Evolutionary conservation across 257 asterid species (phyloP).

Genomic region (Solanum microdontum): DNA sequence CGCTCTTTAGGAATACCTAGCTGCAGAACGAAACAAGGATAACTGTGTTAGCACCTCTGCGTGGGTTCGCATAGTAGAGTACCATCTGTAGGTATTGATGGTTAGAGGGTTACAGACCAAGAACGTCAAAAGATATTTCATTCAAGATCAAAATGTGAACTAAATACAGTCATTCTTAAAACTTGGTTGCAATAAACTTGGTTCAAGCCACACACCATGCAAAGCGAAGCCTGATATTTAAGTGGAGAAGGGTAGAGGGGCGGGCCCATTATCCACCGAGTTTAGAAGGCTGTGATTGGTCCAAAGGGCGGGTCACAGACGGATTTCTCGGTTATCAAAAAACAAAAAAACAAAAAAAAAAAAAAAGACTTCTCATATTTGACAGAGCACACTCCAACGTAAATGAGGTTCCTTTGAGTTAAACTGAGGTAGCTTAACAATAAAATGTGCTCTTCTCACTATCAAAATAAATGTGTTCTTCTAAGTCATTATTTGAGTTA

Average conservation of each 20-base stretch:
- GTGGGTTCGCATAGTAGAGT: neutral
- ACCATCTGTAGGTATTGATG: neutral
- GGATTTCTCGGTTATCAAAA: too few relatives aligned
- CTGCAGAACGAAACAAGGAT: slow-evolving; percentile 26
- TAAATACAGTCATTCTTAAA: neutral
- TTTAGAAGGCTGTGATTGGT: too few relatives aligned
- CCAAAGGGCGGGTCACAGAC: too few relatives aligned
- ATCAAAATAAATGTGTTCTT: neutral
- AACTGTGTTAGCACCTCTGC: neutral
- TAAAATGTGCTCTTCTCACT: neutral
- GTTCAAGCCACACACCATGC: too few relatives aligned
- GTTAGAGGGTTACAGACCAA: neutral
- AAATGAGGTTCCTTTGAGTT: neutral
- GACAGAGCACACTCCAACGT: neutral
- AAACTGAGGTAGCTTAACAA: neutral
- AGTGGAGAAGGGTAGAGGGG: too few relatives aligned
- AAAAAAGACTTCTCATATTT: neutral
- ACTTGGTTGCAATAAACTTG: neutral
- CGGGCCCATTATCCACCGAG: too few relatives aligned
- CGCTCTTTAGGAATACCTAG: slow-evolving; percentile 69
- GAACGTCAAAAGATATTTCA: neutral
- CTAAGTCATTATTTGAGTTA: neutral
- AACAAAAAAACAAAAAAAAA: too few relatives aligned
- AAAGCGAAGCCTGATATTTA: too few relatives aligned
- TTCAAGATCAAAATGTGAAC: neutral